Conservation (phyloP, 257 asterid genomes). For the Solanum lignicaule region DNA sequence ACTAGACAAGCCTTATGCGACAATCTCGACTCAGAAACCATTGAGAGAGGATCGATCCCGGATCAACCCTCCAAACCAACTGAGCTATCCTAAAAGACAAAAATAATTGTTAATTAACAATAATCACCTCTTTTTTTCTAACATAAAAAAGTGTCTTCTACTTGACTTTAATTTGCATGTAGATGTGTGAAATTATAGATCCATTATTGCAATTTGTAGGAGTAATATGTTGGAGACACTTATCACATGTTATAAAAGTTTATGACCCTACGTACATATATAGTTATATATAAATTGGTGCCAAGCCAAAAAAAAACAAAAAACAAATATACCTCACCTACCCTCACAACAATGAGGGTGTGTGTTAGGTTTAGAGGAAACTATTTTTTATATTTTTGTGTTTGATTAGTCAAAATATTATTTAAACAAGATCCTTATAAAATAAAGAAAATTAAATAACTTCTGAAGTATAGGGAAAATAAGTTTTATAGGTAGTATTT, state of each 20-base stretch:
- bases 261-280: neutral
- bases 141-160: neutral
- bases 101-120: neutral
- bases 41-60: fast-evolving
- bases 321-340: neutral
- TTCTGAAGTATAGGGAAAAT: neutral
- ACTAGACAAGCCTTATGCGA: too few species aligned
- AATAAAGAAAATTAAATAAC: neutral
- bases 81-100: too few species aligned
- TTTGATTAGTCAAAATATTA: neutral
- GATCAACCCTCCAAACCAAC: fast-evolving
- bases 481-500: too few species aligned
- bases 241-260: neutral
- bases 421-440: neutral
- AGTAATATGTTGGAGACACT: neutral
- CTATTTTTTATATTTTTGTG: too few species aligned
- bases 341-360: neutral
- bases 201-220: neutral
- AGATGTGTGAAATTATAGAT: neutral
- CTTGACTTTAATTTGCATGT: neutral
- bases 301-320: neutral
- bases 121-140: neutral
- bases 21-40: fast-evolving
- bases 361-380: neutral
- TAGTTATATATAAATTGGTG: neutral